Conservation (phyloP, 345 rosid genomes). For the Pugionium dolabratum region DNA sequence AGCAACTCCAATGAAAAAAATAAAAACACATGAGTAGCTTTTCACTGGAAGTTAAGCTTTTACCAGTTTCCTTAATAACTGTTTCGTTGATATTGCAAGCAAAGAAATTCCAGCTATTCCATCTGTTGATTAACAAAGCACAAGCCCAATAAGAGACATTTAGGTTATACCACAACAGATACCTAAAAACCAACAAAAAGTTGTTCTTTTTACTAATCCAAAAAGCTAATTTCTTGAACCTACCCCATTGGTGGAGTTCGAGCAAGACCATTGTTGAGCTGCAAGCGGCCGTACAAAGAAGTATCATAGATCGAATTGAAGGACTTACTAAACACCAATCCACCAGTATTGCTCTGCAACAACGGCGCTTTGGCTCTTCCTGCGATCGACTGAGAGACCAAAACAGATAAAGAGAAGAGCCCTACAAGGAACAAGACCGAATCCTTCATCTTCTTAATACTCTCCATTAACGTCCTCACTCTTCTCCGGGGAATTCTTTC, state of each 20-base stretch:
- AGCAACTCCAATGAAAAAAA: slow-evolving; percentile 15
- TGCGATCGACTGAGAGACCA: slow-evolving; percentile 42
- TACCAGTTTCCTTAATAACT: slow-evolving; percentile 89
- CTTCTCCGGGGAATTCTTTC: neutral
- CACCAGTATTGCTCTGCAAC: slow-evolving; percentile 41
- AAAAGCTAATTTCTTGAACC: slow-evolving; percentile 1
- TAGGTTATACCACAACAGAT: neutral
- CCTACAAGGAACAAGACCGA: slow-evolving; percentile 20
- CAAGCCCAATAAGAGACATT: slow-evolving; percentile 12
- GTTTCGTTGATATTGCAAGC: slow-evolving; percentile 84
- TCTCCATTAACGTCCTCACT: slow-evolving; percentile 28
- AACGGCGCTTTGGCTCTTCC: slow-evolving; percentile 51
- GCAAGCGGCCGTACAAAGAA: slow-evolving; percentile 71
- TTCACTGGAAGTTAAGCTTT: neutral
- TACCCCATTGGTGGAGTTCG: slow-evolving; percentile 97
- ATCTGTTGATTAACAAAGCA: slow-evolving; percentile 55
- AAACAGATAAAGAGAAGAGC: slow-evolving; percentile 37
- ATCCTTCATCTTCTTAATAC: slow-evolving; percentile 20
- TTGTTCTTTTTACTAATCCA: neutral
- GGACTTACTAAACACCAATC: slow-evolving; percentile 47
- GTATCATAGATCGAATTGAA: slow-evolving; percentile 62
- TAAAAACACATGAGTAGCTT: slow-evolving; percentile 22
- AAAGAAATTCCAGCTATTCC: slow-evolving; percentile 99
- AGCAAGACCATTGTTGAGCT: slow-evolving; percentile 85
- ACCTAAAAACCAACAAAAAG: slow-evolving; percentile 12